Evolutionary conservation across 177 flowering plant genomes (phyloP).

Genomic region (Vitis hybrid): DNA sequence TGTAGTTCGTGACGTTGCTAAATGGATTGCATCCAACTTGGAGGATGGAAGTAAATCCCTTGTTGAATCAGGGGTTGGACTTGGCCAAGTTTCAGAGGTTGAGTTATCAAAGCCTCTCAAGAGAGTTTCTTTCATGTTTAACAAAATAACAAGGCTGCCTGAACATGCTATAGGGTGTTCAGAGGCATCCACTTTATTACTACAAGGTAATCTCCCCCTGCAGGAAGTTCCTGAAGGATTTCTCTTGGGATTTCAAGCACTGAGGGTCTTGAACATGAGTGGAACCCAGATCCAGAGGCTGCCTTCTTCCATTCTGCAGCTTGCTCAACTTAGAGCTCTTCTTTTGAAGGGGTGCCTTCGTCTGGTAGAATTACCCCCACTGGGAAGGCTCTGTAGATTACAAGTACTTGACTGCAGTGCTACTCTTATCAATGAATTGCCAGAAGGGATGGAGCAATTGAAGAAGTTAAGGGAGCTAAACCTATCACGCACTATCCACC

Average conservation of each 20-base stretch:
- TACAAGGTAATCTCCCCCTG: slow-evolving; percentile 20
- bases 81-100: not conserved
- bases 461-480: slow-evolving; percentile 12
- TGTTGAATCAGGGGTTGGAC: not conserved
- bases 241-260: slow-evolving; percentile 11
- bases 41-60: slow-evolving; percentile 4
- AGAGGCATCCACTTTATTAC: slow-evolving; percentile 18
- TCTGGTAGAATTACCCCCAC: slow-evolving; percentile 17
- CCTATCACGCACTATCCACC: slow-evolving; percentile 10
- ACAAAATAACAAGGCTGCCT: slow-evolving; percentile 4
- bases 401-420: slow-evolving; percentile 25
- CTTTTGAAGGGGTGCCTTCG: slow-evolving; percentile 11
- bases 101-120: not conserved
- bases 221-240: slow-evolving; percentile 13
- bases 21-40: slow-evolving; percentile 7
- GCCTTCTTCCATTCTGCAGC: slow-evolving; percentile 18
- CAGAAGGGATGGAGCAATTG: slow-evolving; percentile 14
- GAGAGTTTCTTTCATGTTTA: slow-evolving; percentile 15
- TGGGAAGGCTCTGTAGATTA: slow-evolving; percentile 14
- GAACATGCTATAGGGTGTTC: slow-evolving; percentile 8
- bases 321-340: slow-evolving; percentile 21
- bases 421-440: slow-evolving; percentile 20
- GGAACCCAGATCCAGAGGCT: slow-evolving; percentile 11
- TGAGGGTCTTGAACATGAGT: slow-evolving; percentile 20
- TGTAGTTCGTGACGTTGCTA: slow-evolving; percentile 14